Evolutionary conservation across 2,329 filamentous ascomycete species (phyloP).

Genomic region (Penicillium sumatraense): DNA sequence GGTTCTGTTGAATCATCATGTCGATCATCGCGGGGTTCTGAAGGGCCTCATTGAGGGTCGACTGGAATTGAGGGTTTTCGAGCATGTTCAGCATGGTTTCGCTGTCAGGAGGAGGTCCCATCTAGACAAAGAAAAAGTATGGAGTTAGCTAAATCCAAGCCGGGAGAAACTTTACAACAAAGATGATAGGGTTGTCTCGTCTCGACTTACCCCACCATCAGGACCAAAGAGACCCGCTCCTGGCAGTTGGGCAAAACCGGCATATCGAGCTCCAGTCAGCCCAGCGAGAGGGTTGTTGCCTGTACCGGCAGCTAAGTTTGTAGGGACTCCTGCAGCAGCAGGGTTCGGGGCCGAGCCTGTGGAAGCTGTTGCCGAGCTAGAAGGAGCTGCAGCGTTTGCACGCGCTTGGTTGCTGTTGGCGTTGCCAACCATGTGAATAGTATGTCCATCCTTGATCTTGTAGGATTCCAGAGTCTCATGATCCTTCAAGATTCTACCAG

Average conservation of each 20-base stretch:
- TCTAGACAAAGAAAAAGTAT: constrained; percentile 59
- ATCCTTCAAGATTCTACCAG: constrained; percentile 94
- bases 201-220: constrained; percentile 82
- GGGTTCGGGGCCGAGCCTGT: constrained; percentile 38
- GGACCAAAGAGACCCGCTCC: constrained; percentile 88
- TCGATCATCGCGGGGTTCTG: constrained; percentile 94
- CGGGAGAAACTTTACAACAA: too few relatives aligned
- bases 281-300: constrained; percentile 89
- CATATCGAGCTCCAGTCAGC: constrained; percentile 90
- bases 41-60: constrained; percentile 90
- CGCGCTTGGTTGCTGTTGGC: constrained; percentile 78
- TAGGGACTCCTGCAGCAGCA: constrained; percentile 48
- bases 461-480: constrained; percentile 81
- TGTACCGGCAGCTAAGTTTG: constrained; percentile 54
- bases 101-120: constrained; percentile 83
- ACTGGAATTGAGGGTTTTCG: constrained; percentile 82
- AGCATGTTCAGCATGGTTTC: constrained; percentile 85
- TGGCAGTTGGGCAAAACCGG: constrained; percentile 87
- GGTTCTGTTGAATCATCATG: constrained; percentile 91
- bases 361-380: constrained; percentile 41
- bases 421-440: constrained; percentile 94
- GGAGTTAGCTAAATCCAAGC: too few relatives aligned
- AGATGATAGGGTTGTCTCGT: background rate
- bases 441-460: constrained; percentile 96
- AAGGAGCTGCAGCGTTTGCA: constrained; percentile 59